phyloP scores from a whole-genome alignment of 1,139 yeast species.

The Zygosaccharomyces sapae region DNA sequence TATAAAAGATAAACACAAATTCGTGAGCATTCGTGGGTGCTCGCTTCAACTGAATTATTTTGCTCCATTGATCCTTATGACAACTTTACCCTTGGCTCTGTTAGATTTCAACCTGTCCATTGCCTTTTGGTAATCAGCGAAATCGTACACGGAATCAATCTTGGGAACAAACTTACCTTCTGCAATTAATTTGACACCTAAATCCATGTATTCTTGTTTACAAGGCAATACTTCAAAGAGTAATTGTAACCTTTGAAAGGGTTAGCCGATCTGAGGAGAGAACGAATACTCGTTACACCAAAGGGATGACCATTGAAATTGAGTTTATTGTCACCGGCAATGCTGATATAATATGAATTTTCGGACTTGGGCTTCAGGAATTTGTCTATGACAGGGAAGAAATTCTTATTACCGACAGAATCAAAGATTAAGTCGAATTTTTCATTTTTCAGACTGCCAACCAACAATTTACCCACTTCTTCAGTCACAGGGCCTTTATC shows the following conservation, averaged over 20 bases:
- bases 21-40: not conserved
- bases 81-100: constrained; percentile 60
- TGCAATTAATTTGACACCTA: constrained; percentile 40
- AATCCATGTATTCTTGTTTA: constrained; percentile 33
- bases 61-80: constrained; percentile 33
- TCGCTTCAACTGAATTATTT: not conserved
- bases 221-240: constrained; percentile 25
- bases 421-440: constrained; percentile 48
- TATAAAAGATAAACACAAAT: not conserved
- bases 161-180: constrained; percentile 43
- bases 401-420: constrained; percentile 44
- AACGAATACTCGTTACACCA: constrained; percentile 20
- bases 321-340: constrained; percentile 47
- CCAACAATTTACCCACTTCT: constrained; percentile 36
- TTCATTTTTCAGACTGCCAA: constrained; percentile 34
- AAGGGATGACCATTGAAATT: constrained; percentile 22
- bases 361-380: constrained; percentile 42
- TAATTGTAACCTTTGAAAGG: constrained; percentile 38
- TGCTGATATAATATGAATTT: constrained; percentile 46
- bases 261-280: constrained; percentile 67
- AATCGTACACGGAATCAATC: constrained; percentile 51
- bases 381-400: constrained; percentile 37
- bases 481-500: constrained; percentile 37
- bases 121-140: constrained; percentile 51
- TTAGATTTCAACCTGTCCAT: constrained; percentile 44